phyloP scores from a whole-genome alignment of 2,329 filamentous ascomycete genomes.

The Paecilomyces niveus region DNA sequence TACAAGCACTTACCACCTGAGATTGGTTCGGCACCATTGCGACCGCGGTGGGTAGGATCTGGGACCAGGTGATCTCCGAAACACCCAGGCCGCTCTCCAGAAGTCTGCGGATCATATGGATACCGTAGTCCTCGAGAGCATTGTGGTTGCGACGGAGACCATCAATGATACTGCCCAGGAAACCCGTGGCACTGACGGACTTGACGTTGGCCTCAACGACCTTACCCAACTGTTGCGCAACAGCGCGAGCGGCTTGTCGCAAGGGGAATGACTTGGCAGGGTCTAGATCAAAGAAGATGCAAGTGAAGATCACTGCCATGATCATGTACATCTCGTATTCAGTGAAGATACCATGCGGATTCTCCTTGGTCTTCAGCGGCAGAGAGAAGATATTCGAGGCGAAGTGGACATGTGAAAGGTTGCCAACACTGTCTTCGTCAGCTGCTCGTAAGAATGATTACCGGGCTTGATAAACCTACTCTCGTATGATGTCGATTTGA shows the following conservation, averaged over 20 bases:
- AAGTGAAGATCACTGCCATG: slow-evolving; percentile 58
- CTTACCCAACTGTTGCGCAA: slow-evolving; percentile 53
- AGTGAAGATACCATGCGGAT: slow-evolving; percentile 46
- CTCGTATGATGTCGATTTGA: slow-evolving; percentile 63
- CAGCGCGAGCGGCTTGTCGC: slow-evolving; percentile 50
- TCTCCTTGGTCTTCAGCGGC: slow-evolving; percentile 47
- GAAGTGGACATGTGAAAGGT: slow-evolving; percentile 50
- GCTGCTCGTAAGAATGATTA: background rate
- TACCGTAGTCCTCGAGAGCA: slow-evolving; percentile 56
- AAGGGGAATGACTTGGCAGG: slow-evolving; percentile 60
- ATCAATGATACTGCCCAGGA: slow-evolving; percentile 48
- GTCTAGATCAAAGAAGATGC: slow-evolving; percentile 61
- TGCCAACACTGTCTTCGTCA: slow-evolving; percentile 35
- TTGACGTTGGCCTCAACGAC: slow-evolving; percentile 61
- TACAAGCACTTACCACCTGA: slow-evolving; percentile 49
- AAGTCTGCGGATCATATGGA: slow-evolving; percentile 57
- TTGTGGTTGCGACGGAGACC: slow-evolving; percentile 46
- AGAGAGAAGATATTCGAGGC: slow-evolving; percentile 49
- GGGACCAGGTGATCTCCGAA: slow-evolving; percentile 63
- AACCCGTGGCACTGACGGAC: slow-evolving; percentile 47
- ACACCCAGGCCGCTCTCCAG: slow-evolving; percentile 55
- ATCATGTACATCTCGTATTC: slow-evolving; percentile 54
- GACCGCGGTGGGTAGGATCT: slow-evolving; percentile 61
- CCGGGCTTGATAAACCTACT: slow-evolving; percentile 27
- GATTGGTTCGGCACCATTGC: slow-evolving; percentile 65